A percentile compares a stretch with the other conserved stretches of the same genome.
Evolutionary conservation across 2,329 filamentous ascomycete genomes (phyloP).

Genomic region (Fusarium albidum): DNA sequence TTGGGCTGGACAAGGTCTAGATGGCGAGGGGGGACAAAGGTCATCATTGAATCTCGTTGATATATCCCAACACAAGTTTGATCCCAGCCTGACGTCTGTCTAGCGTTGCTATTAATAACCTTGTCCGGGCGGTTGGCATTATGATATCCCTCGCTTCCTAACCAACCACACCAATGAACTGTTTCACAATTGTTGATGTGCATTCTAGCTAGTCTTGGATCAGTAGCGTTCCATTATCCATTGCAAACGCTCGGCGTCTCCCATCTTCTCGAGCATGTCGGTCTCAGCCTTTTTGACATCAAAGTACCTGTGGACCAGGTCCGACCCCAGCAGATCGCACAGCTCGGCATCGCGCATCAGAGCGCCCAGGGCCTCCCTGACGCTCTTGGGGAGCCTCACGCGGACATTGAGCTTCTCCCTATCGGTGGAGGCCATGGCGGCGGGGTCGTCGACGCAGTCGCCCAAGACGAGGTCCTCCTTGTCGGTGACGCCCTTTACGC

Average conservation of each 20-base stretch:
- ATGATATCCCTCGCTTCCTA: too few relatives aligned
- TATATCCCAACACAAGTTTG: too few relatives aligned
- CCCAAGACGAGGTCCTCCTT: constrained; percentile 53
- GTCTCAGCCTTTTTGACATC: constrained; percentile 67
- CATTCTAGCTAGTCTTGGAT: neutral
- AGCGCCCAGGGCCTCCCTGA: constrained; percentile 63
- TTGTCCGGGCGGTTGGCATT: too few relatives aligned
- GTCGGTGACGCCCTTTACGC: constrained; percentile 38
- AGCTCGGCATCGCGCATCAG: constrained; percentile 59
- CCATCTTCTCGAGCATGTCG: constrained; percentile 53
- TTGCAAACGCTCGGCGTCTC: constrained; percentile 53
- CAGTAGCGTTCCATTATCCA: constrained; percentile 74
- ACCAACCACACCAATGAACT: too few relatives aligned
- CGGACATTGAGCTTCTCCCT: constrained; percentile 62
- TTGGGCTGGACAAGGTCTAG: too few relatives aligned
- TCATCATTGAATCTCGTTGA: too few relatives aligned
- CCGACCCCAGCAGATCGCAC: constrained; percentile 53
- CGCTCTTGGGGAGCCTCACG: constrained; percentile 59
- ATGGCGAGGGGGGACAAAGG: too few relatives aligned
- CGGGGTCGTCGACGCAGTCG: constrained; percentile 66
- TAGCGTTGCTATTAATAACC: too few relatives aligned
- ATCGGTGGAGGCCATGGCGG: constrained; percentile 55
- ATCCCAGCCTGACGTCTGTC: too few relatives aligned
- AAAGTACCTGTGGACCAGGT: constrained; percentile 64
- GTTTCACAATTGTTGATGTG: too few relatives aligned